Evolutionary conservation across 768 basidiomycete genomes (phyloP).

Genomic region (Cystobasidium tubakii): DNA sequence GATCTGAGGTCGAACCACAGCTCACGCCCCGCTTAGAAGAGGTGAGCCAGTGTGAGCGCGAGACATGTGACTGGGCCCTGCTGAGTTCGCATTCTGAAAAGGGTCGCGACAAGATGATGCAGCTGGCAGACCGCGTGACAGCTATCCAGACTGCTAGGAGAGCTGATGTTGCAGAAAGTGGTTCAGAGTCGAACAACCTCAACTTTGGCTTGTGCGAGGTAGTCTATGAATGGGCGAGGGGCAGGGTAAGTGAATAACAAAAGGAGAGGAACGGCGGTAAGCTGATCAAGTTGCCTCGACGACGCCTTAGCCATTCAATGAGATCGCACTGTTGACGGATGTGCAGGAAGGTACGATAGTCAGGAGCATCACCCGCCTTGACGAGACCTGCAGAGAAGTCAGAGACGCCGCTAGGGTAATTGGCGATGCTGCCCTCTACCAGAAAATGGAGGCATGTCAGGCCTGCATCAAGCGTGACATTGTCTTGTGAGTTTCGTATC

Average conservation of each 20-base stretch:
- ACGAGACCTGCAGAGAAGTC: conserved; percentile 95
- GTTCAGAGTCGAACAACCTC: conserved; percentile 54
- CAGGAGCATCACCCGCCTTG: conserved; percentile 85
- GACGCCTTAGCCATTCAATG: conserved; percentile 73
- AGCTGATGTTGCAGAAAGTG: conserved; percentile 65
- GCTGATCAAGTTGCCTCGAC: background rate
- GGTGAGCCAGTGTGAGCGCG: conserved; percentile 38
- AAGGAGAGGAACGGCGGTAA: background rate
- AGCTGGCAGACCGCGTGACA: conserved; percentile 71
- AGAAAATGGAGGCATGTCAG: conserved; percentile 96
- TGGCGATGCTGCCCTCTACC: conserved; percentile 89
- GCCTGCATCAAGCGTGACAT: conserved; percentile 89
- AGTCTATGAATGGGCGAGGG: conserved; percentile 98
- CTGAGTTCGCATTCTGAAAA: conserved; percentile 17
- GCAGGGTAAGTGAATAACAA: conserved; percentile 64
- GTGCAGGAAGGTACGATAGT: conserved; percentile 96
- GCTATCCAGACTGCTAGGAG: conserved; percentile 66
- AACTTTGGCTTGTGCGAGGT: conserved; percentile 92
- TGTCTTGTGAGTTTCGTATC: conserved; percentile 42
- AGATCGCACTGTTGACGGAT: conserved; percentile 86
- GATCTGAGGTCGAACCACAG: conserved; percentile 73
- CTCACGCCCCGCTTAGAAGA: conserved; percentile 72
- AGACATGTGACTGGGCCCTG: background rate
- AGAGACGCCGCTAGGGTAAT: conserved; percentile 95
- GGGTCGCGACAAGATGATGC: conserved; percentile 70